These are phyloP conservation scores for Hyaloscypha variabilis DNA, from an alignment of 495 filamentous ascomycete genomes.

Conservation along the genomic window DNA sequence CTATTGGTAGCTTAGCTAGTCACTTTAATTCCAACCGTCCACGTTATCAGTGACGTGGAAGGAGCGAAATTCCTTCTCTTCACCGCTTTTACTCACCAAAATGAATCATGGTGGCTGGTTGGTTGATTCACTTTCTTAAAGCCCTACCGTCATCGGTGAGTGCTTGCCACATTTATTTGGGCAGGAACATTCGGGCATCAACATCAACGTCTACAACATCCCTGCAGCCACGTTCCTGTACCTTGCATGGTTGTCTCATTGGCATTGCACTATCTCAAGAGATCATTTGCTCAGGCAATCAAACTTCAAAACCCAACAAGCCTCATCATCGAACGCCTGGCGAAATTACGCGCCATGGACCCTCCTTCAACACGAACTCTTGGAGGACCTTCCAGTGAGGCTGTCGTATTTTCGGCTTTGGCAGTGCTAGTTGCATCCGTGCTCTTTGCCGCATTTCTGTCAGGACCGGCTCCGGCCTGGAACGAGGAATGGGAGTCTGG, in stretches of 20 bases:
- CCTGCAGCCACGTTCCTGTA: neutral
- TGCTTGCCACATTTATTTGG: neutral
- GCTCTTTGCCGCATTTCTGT: neutral
- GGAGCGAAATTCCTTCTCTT: neutral
- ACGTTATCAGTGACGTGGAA: constrained; percentile 8
- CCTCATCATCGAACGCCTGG: neutral
- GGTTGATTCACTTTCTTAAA: too few species aligned
- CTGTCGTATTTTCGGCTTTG: neutral
- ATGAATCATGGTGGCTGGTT: too few species aligned
- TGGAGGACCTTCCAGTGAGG: neutral
- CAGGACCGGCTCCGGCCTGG: neutral
- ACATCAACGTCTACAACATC: neutral
- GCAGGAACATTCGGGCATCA: neutral
- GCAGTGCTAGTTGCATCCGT: neutral
- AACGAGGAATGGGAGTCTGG: neutral
- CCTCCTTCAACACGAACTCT: neutral
- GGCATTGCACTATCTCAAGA: neutral
- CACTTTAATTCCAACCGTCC: neutral
- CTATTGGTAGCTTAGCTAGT: neutral
- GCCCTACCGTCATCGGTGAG: too few species aligned
- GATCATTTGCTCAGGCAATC: neutral
- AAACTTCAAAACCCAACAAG: neutral
- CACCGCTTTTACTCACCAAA: neutral
- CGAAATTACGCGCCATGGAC: neutral
- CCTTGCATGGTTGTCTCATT: neutral